Evolutionary conservation across 805 yeast species (phyloP), one percentile per base, ranked within the genome.

Genomic region (Lachancea dasiensis): DNA sequence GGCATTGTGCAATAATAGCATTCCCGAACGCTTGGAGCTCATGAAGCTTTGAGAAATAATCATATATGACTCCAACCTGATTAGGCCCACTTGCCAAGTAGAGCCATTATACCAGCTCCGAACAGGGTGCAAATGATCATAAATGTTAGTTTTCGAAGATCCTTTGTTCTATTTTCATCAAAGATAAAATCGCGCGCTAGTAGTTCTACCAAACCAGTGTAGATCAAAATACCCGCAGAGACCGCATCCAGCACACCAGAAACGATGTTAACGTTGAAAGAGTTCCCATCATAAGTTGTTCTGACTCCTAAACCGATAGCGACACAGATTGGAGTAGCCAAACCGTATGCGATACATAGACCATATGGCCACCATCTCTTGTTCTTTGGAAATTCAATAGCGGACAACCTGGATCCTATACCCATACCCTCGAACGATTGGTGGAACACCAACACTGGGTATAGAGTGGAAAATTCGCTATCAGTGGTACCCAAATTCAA

Each of bases 361-460:
- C 64, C 44, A 60, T 72, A 77, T 21, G 63, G 61, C 35, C 70
- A 70, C 39, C 64, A 56, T 41, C 52, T 57, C 46, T 58, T 61
- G 29, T 34, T 38, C 18, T 49, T 46, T 6, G 82, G 81, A 74
- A 80, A 80, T 2, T 68, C 64, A 14, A 77, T 73, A 25, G 69
- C 68, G 1, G 83, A 75, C 33, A 79, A 60, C 56, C 92, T 71
- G 8, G 89, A 69, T 21, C 90, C 89, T 45, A 82, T 69, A 50
- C 90, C 90, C 38, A 82, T 68, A 47, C 90, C 90, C 65, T 82
- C 90, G 53, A 82, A 83, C 52, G 77, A 69, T 60, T 82, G 90
- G 60, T 82, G 90, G 69, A 81, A 82, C 5, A 79, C 75, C 27
- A 75, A 47, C 5, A 81, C 90, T 33, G 78, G 66, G 52, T 78